Conservation (phyloP, 2,329 filamentous ascomycete genomes). For the Basipetospora sp. region DNA sequence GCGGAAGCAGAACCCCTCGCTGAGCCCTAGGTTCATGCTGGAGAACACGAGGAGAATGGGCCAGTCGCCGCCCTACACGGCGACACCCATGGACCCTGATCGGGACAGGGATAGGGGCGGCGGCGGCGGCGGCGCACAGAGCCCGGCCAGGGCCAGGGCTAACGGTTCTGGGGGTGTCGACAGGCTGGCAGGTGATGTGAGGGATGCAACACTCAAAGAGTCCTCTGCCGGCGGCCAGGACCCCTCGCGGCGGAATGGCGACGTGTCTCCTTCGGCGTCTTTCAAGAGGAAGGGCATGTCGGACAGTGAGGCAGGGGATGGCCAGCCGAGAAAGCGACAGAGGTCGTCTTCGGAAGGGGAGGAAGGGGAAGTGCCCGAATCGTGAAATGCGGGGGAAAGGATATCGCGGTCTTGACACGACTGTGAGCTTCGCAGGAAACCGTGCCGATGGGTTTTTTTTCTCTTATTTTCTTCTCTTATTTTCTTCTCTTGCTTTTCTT, state of each 20-base stretch:
- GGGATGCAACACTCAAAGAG: background rate
- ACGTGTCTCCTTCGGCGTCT: background rate
- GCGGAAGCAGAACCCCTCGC: conserved; percentile 36
- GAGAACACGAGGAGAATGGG: conserved; percentile 35
- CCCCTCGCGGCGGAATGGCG: background rate
- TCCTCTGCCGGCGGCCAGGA: background rate
- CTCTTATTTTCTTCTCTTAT: background rate
- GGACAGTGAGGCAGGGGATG: conserved; percentile 3
- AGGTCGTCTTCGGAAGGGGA: conserved; percentile 2
- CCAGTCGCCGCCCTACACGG: conserved; percentile 1
- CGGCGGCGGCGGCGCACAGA: too few species aligned
- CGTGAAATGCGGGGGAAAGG: background rate
- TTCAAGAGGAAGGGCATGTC: conserved; percentile 3
- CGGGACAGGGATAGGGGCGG: too few species aligned
- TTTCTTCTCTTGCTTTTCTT: background rate
- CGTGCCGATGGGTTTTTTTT: too few species aligned
- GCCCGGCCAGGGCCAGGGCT: background rate
- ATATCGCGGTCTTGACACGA: too few species aligned
- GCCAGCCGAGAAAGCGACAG: conserved; percentile 1
- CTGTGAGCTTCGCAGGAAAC: too few species aligned
- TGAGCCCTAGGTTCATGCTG: conserved; percentile 40
- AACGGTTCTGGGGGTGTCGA: background rate
- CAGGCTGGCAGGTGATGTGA: background rate
- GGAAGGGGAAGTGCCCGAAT: conserved; percentile 3
- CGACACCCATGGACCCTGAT: background rate